Conservation (phyloP, 2,329 filamentous ascomycete genomes). For the Hypoxylon sp. region DNA sequence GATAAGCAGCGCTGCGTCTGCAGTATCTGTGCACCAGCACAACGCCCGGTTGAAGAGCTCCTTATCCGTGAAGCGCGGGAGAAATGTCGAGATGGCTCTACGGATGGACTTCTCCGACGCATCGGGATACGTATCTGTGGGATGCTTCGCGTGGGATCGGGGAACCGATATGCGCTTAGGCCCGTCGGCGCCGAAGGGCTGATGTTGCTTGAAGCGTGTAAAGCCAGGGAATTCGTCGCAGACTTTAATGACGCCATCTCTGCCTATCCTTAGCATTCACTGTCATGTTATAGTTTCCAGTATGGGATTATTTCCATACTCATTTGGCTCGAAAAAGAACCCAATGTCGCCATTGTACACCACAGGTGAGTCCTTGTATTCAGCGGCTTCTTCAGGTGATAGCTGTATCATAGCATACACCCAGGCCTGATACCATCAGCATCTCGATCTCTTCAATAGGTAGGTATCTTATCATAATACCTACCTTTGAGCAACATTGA, state of each 20-base stretch:
- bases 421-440: conserved; percentile 58
- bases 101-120: conserved; percentile 53
- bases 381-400: conserved; percentile 57
- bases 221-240: conserved; percentile 61
- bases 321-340: conserved; percentile 66
- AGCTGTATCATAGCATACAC: conserved; percentile 63
- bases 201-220: conserved; percentile 55
- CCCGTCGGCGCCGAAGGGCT: conserved; percentile 54
- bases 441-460: neutral
- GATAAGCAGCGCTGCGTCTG: conserved; percentile 54
- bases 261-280: conserved; percentile 23
- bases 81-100: conserved; percentile 52
- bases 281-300: neutral
- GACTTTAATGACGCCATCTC: conserved; percentile 56
- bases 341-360: conserved; percentile 64
- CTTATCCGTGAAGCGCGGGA: conserved; percentile 53
- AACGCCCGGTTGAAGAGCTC: conserved; percentile 54
- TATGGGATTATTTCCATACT: conserved; percentile 44
- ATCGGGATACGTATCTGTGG: conserved; percentile 57
- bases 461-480: neutral
- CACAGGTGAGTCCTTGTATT: conserved; percentile 61
- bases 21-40: conserved; percentile 58
- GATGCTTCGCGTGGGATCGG: conserved; percentile 57
- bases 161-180: conserved; percentile 55
- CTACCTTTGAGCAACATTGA: conserved; percentile 58